Percentiles rank a stretch among this genome's conserved stretches.
These are phyloP conservation scores for Diaporthe capsici DNA, from an alignment of 2,329 filamentous ascomycete genomes.

Conservation along the genomic window DNA sequence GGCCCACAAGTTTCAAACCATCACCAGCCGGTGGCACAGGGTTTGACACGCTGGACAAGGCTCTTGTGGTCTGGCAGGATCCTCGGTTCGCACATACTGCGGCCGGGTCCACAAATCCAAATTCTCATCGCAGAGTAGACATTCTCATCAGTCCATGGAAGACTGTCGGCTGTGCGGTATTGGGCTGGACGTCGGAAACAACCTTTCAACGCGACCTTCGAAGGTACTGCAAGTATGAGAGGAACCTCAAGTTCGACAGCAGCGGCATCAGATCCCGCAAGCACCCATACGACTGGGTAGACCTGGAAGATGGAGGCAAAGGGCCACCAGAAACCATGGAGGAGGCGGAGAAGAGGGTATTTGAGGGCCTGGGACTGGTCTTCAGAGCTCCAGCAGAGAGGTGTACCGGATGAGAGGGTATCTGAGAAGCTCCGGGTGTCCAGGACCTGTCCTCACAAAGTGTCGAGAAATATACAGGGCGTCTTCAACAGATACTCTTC, in stretches of 20 bases:
- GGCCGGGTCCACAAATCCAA: conserved; percentile 70
- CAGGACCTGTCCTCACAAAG: neutral
- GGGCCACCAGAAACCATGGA: conserved; percentile 72
- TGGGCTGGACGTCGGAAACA: conserved; percentile 90
- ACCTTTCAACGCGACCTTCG: conserved; percentile 92
- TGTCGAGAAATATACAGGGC: neutral
- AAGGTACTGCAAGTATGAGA: conserved; percentile 80
- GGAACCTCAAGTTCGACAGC: conserved; percentile 89
- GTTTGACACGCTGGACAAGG: conserved; percentile 93
- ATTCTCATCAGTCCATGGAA: conserved; percentile 93
- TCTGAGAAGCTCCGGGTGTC: neutral
- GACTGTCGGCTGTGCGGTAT: conserved; percentile 87
- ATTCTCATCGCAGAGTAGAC: conserved; percentile 87
- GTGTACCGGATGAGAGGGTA: conserved; percentile 70
- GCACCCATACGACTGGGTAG: conserved; percentile 69
- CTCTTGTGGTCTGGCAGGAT: conserved; percentile 92
- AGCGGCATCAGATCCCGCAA: conserved; percentile 81
- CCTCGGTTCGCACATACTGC: conserved; percentile 62
- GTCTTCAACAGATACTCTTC: neutral
- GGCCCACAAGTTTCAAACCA: conserved; percentile 65
- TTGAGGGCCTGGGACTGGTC: conserved; percentile 79
- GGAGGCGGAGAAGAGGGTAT: conserved; percentile 84
- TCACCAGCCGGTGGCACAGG: conserved; percentile 64
- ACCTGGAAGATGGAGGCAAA: conserved; percentile 72
- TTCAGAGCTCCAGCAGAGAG: conserved; percentile 77